A percentile compares a stretch with the other conserved stretches of the same genome.
Conservation (phyloP, 148 eudicot genomes). For the Vaccinium macrocarpon region DNA sequence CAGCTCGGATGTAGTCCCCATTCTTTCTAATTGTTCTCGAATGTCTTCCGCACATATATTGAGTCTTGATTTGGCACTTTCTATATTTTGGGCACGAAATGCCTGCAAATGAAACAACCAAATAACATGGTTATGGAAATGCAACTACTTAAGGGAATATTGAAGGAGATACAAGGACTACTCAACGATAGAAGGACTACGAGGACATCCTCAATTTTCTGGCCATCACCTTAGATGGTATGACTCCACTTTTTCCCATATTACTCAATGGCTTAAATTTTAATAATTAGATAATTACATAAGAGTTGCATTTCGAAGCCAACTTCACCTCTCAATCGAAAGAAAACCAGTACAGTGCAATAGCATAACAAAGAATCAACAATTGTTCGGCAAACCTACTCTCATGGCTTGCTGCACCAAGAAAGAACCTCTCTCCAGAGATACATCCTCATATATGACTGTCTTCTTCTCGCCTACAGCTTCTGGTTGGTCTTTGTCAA, state of each 20-base stretch:
- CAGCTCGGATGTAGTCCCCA: constrained; percentile 68
- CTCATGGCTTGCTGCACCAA: constrained; percentile 98
- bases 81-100: constrained; percentile 84
- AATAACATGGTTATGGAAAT: not conserved
- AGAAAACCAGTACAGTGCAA: not conserved
- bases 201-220: not conserved
- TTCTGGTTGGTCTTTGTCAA: constrained; percentile 45
- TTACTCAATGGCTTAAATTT: no score
- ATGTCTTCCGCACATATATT: constrained; percentile 78
- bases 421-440: constrained; percentile 90
- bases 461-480: constrained; percentile 55
- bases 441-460: constrained; percentile 94
- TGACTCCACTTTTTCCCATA: no score
- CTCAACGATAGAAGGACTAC: not conserved
- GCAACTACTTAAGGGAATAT: not conserved
- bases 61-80: constrained; percentile 95
- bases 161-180: not conserved
- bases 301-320: not conserved
- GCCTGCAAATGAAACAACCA: constrained; percentile 48
- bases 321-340: not conserved
- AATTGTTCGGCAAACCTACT: constrained; percentile 40
- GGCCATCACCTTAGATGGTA: not conserved
- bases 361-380: not conserved
- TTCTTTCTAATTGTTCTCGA: constrained; percentile 67
- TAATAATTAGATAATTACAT: not conserved